Evolutionary conservation across 169 alveolate genomes (phyloP).

Genomic region (Eimeria brunetti): DNA sequence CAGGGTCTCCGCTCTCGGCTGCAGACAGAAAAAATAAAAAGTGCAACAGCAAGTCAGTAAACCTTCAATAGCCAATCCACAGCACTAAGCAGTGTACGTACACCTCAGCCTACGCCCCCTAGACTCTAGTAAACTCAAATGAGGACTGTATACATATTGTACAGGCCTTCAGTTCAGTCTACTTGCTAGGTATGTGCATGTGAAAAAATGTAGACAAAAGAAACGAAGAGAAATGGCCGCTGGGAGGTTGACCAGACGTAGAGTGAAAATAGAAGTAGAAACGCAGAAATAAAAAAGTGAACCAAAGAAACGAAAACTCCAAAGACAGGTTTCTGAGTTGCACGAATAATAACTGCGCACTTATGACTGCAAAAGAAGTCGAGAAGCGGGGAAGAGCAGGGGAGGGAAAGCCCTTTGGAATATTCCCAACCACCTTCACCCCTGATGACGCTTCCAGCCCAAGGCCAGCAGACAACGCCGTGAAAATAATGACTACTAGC

Average conservation of each 20-base stretch:
- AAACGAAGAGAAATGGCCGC: no score
- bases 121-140: background rate
- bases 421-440: slow-evolving; percentile 55
- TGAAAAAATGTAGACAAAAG: no score
- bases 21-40: background rate
- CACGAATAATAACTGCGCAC: background rate
- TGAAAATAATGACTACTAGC: slow-evolving; percentile 67
- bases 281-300: background rate
- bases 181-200: background rate
- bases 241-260: background rate
- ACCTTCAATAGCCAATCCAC: background rate
- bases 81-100: background rate
- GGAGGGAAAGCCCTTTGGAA: slow-evolving; percentile 81
- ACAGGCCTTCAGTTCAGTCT: no score
- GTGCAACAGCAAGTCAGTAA: background rate
- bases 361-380: slow-evolving; percentile 22
- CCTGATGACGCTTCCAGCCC: slow-evolving; percentile 43
- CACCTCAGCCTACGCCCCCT: background rate
- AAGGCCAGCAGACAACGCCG: slow-evolving; percentile 37
- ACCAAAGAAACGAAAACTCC: no score
- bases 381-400: slow-evolving; percentile 69
- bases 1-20: slow-evolving; percentile 60
- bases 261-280: background rate
- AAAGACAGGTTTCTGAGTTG: no score
- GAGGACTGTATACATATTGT: no score